Evolutionary conservation across 2,329 filamentous ascomycete genomes (phyloP), one percentile per base, ranked within the genome.

Genomic region (Sarocladium kiliense): DNA sequence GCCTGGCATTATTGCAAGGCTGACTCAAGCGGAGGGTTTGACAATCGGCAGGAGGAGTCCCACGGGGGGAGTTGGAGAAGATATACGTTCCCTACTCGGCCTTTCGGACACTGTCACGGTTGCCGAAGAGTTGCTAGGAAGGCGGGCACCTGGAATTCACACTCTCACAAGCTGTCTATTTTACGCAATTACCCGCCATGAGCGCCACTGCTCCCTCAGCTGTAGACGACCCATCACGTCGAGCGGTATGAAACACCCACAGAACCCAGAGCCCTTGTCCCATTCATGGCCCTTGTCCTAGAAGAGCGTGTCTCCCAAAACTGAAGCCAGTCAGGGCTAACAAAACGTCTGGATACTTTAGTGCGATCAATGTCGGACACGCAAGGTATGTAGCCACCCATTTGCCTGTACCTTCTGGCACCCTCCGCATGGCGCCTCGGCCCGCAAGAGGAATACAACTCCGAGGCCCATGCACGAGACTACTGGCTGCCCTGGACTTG

Each of bases 291-390:
- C 18, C 7, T 25, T 25, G 18, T 44, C 16, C n/a, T 25, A 25
- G 41, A 44, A 44, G 41, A 25, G 27, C 45, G 25, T 55, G 21
- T 25, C 16, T 53, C 27, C 45, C 25, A 36, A 7, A n/a, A 14
- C 19, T 37, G 37, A 53, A 41, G 49, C 26, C 34, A 18, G 16
- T 34, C 5, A 11, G 18, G 14, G 36, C 50, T 53, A 53, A 53
- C 34, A 12, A 7, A 41, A 36, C 16, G n/a, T 41, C 18, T n/a
- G 5, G 10, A 21, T 41, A 36, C 44, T 51, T 53, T 60, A 77
- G 74, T 77, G 74, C 64, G 74, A 77, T 60, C 74, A 77, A 65
- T 74, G 72, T 54, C 71, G 72, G 16, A 61, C 67, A 27, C 68
- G 71, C 60, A 74, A 74, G 67, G 72, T 74, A 59, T 65, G 67